A percentile compares a stretch with the other conserved stretches of the same genome.
phyloP scores from a whole-genome alignment of 2,329 filamentous ascomycete genomes.

The Epichloe sibirici region DNA sequence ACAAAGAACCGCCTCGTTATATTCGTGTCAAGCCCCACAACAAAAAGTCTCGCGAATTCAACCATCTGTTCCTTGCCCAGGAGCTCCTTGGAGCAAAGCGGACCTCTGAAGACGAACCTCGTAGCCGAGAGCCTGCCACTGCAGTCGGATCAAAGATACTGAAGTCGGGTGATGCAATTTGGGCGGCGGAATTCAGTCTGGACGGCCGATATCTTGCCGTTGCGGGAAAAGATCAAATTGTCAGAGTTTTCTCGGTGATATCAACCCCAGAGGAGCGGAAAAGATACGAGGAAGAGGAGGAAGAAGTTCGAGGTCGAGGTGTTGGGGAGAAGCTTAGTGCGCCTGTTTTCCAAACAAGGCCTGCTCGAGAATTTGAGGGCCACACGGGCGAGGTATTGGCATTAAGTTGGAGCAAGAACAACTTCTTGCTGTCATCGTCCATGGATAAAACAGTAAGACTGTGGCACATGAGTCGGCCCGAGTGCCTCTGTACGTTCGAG shows the following conservation, averaged over 20 bases:
- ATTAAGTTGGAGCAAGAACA: conserved; percentile 98
- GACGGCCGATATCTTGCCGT: conserved; percentile 86
- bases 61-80: conserved; percentile 82
- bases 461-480: conserved; percentile 77
- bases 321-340: conserved; percentile 60
- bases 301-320: conserved; percentile 12
- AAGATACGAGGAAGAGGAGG: conserved; percentile 54
- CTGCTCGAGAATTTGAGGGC: conserved; percentile 66
- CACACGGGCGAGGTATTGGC: conserved; percentile 82
- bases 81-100: conserved; percentile 58
- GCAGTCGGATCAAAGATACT: conserved; percentile 28
- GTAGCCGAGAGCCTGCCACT: conserved; percentile 21
- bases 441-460: conserved; percentile 96
- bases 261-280: conserved; percentile 68
- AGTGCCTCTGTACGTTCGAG: conserved; percentile 87
- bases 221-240: conserved; percentile 76
- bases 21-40: conserved; percentile 73
- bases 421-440: conserved; percentile 86
- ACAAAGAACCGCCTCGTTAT: conserved; percentile 83
- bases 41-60: conserved; percentile 72
- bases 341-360: conserved; percentile 75
- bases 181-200: conserved; percentile 85
- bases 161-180: conserved; percentile 56
- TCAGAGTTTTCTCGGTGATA: conserved; percentile 83
- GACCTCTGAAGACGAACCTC: conserved; percentile 16